Evolutionary conservation across 164 flowering plant genomes (phyloP), one percentile per base, ranked within the genome.

Genomic region (Paratinospora sagittata): DNA sequence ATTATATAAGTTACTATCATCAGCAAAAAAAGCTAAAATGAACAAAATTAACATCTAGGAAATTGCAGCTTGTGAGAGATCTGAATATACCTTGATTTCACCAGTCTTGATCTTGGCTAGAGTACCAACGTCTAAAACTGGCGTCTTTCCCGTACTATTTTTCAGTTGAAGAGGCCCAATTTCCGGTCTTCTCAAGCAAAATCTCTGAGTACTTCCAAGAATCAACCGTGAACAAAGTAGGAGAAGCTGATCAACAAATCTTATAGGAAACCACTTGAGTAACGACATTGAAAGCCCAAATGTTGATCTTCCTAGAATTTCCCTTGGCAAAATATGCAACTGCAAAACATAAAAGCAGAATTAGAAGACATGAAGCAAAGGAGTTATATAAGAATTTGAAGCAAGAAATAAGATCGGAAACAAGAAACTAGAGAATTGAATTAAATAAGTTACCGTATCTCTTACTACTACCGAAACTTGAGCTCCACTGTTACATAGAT

Each of bases 281-380:
- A 85, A 61, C 74, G 73, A 63, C 83, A 84, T 82, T 23, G 86
- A 80, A 8, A 87, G 52, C 8, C 70, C 84, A 74, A 84, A 84
- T 19, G 86, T 86, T 52, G 87, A 84, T 64, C 21, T 71, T 1
- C 87, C 87, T 19, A 85, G 76, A 63, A 87, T 68, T 45, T 82
- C 85, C 64, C 76, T 80, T 2, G 89, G 84, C 77, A 85, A 74
- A 52, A 87, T 70, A 58, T 87, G 91, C 58, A 85, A 27, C 89
- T 87, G 75, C 75, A 81, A 77, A 63, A 64, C 12, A 27, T 1
- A 10, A 70, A 27, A 71, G 24, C 65, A 63, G 8, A 66, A 10
- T 13, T 10, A 37, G 68, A 13, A 37, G 11, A 49, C 3, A n/a
- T n/a, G n/a, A n/a, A n/a, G n/a, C n/a, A n/a, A n/a, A n/a, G n/a